Evolutionary conservation across 805 yeast species (phyloP), one percentile per base, ranked within the genome.

Genomic region (Candida loeiensis): DNA sequence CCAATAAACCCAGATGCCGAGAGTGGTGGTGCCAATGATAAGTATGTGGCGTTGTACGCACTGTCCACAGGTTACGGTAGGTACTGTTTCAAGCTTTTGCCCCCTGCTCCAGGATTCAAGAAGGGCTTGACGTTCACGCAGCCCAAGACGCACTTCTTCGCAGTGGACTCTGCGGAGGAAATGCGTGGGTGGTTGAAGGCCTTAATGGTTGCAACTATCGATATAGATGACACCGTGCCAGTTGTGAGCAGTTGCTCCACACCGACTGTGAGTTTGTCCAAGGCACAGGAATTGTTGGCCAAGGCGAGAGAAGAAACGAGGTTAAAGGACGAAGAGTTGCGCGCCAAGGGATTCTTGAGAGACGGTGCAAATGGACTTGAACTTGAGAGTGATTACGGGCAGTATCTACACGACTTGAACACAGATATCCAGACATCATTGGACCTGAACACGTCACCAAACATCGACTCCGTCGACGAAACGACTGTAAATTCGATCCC

Each of bases 111-210:
- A 0, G 99, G 99, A 0, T 86, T 91, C 39, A 82, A 83, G 49
- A 91, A 90, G 64, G 98, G 98, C 0, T 76, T 93, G 42, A 90
- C 96, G 0, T 93, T 93, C 60, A 93, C 99, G 0, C 96, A 90
- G 48, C 99, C 96, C 20, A 87, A 89, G 49, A 85, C 89, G 6
- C 99, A 93, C 55, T 93, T 84, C 61, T 93, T 93, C 73, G 97
- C 98, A 0, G 96, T 91, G 32, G 97, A 93, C 36, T 75, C 87
- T 0, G 77, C 74, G 42, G 95, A 88, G 36, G 98, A 91, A 47
- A 85, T 91, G 96, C 74, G 96, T 56, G 76, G 75, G 2, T 93
- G 99, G 99, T 80, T 90, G 80, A 85, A 89, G 39, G 95, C 96
- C 0, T 69, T 93, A 45, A 86, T 90, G 79, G 88, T 90, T 45